These are phyloP conservation scores for Puccinia horiana DNA, from an alignment of 1,284 basidiomycete species.

Conservation along the genomic window DNA sequence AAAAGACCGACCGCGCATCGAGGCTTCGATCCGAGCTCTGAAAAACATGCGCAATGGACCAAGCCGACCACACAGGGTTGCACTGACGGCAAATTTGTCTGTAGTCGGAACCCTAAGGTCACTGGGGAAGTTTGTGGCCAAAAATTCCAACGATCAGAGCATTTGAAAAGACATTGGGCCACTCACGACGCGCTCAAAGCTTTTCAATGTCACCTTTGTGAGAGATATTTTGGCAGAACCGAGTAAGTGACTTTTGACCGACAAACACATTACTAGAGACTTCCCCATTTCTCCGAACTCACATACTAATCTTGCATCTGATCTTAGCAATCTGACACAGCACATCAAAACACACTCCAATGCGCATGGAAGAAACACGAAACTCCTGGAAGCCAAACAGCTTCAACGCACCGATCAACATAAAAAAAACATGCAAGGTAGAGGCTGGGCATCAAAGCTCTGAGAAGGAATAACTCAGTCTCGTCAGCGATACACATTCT, in stretches of 20 bases:
- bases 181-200: constrained; percentile 7
- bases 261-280: background rate
- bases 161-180: constrained; percentile 26
- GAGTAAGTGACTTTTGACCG: background rate
- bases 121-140: background rate
- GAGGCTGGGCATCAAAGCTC: background rate
- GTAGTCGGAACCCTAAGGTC: background rate
- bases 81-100: constrained; percentile 18
- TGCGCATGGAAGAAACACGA: constrained; percentile 25
- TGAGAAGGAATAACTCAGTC: background rate
- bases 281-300: background rate
- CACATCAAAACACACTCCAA: constrained; percentile 20
- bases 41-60: too few relatives aligned
- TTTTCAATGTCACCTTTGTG: constrained; percentile 5
- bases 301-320: background rate
- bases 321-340: constrained; percentile 4
- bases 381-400: constrained; percentile 18
- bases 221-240: constrained; percentile 16
- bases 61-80: too few relatives aligned
- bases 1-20: background rate
- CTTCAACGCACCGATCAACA: background rate
- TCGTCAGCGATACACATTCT: too few relatives aligned
- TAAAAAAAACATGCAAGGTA: background rate
- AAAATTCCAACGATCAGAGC: constrained; percentile 30
- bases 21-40: background rate